phyloP scores from a whole-genome alignment of 1,139 yeast genomes.

The Petasospora rhodanensis region DNA sequence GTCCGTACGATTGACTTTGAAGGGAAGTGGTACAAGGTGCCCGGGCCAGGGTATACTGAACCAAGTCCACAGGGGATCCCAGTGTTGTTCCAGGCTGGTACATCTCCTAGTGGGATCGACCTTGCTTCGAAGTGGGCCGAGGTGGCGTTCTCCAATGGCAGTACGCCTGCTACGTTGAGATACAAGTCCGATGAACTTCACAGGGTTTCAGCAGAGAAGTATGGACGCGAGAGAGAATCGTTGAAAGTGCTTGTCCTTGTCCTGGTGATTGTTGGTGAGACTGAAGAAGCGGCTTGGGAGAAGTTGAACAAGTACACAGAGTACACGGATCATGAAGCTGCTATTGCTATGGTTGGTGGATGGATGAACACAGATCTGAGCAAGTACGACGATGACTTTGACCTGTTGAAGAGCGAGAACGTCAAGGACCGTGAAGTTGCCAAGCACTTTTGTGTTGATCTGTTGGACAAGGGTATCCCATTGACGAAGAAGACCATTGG shows the following conservation, averaged over 20 bases:
- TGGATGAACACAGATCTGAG: conserved; percentile 9
- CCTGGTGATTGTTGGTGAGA: conserved; percentile 10
- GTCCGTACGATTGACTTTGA: conserved; percentile 33
- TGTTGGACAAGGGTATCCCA: conserved; percentile 5
- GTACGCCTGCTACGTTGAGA: conserved; percentile 17
- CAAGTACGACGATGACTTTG: conserved; percentile 11
- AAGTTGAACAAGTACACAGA: conserved; percentile 8
- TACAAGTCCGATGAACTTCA: conserved; percentile 4
- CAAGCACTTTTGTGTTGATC: conserved; percentile 5
- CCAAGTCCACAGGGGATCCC: conserved; percentile 44
- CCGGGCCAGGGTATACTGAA: conserved; percentile 35
- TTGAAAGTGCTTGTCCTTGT: conserved; percentile 11
- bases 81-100: conserved; percentile 43
- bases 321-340: conserved; percentile 10
- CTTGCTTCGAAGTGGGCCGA: conserved; percentile 40
- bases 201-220: conserved; percentile 5
- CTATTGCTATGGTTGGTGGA: conserved; percentile 11
- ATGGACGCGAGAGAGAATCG: conserved; percentile 7
- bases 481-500: conserved; percentile 7
- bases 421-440: conserved; percentile 8
- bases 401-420: conserved; percentile 4
- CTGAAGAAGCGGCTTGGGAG: conserved; percentile 11
- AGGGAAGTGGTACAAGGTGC: conserved; percentile 35
- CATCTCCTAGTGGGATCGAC: conserved; percentile 36
- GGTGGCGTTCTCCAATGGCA: conserved; percentile 21